Evolutionary conservation across 129 eudicot species (phyloP).

Genomic region (Arctium minus): DNA sequence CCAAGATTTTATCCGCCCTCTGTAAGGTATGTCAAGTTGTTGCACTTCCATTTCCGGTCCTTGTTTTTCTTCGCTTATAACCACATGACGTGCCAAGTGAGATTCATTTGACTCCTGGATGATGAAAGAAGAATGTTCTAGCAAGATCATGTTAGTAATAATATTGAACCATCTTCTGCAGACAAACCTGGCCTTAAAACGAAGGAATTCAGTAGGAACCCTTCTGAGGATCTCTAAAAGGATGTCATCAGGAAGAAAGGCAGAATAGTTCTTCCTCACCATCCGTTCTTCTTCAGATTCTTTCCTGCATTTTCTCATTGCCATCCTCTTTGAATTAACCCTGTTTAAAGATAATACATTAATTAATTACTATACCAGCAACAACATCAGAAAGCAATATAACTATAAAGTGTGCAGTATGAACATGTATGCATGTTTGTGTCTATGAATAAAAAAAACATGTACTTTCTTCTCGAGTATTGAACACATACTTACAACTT

Average conservation of each 20-base stretch:
- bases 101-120: background rate
- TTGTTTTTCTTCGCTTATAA: background rate
- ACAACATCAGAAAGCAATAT: background rate
- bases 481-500: no score
- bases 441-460: no score
- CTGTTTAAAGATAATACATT: background rate
- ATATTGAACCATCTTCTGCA: slow-evolving; percentile 1
- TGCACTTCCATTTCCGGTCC: background rate
- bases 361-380: background rate
- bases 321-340: background rate
- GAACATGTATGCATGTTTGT: no score
- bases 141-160: background rate
- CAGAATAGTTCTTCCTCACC: background rate
- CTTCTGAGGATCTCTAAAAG: background rate
- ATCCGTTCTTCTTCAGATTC: background rate
- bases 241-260: background rate
- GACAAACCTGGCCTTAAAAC: background rate
- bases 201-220: background rate
- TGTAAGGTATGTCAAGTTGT: background rate
- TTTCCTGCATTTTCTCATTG: background rate
- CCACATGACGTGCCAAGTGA: background rate
- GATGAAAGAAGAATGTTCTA: background rate
- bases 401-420: background rate
- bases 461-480: no score
- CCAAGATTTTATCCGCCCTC: slow-evolving; percentile 13